phyloP scores from a whole-genome alignment of 2,329 filamentous ascomycete species.

The Sclerotinia subarctica region DNA sequence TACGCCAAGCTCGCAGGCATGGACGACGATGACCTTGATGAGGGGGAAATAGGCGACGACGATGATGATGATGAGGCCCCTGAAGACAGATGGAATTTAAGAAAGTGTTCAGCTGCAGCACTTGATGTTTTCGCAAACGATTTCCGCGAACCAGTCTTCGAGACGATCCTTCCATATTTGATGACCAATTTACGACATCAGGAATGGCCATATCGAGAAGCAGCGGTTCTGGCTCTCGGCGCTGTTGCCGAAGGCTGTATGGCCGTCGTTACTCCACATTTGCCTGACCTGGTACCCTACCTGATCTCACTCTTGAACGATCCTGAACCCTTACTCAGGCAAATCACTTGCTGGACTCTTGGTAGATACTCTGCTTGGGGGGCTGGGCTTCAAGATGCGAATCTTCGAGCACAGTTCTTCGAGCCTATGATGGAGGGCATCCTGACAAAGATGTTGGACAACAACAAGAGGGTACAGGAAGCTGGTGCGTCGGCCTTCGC shows the following conservation, averaged over 20 bases:
- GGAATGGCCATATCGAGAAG: slow-evolving; percentile 91
- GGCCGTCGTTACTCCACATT: slow-evolving; percentile 81
- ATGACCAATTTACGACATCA: slow-evolving; percentile 82
- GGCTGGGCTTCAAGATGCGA: slow-evolving; percentile 64
- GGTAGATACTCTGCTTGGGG: slow-evolving; percentile 94
- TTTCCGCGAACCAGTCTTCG: slow-evolving; percentile 84
- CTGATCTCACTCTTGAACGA: slow-evolving; percentile 84
- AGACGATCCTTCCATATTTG: slow-evolving; percentile 87
- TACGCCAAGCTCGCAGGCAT: slow-evolving; percentile 51
- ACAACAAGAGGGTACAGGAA: slow-evolving; percentile 97
- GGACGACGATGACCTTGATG: slow-evolving; percentile 71
- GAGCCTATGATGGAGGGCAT: slow-evolving; percentile 98
- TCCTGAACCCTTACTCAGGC: slow-evolving; percentile 81
- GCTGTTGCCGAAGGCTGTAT: slow-evolving; percentile 95
- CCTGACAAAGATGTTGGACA: slow-evolving; percentile 88
- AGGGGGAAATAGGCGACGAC: slow-evolving; percentile 80
- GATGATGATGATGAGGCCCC: slow-evolving; percentile 78
- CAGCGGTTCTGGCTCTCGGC: slow-evolving; percentile 88
- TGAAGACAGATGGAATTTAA: slow-evolving; percentile 90
- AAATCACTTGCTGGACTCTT: slow-evolving; percentile 97
- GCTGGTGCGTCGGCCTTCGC: slow-evolving; percentile 94
- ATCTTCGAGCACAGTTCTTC: slow-evolving; percentile 74
- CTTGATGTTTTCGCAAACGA: slow-evolving; percentile 91
- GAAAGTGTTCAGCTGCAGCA: slow-evolving; percentile 95
- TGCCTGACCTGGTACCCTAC: slow-evolving; percentile 87